Percentiles rank a stretch among this genome's conserved stretches.
phyloP scores from a whole-genome alignment of 2,329 filamentous ascomycete species.

The Cladophialophora exuberans region DNA sequence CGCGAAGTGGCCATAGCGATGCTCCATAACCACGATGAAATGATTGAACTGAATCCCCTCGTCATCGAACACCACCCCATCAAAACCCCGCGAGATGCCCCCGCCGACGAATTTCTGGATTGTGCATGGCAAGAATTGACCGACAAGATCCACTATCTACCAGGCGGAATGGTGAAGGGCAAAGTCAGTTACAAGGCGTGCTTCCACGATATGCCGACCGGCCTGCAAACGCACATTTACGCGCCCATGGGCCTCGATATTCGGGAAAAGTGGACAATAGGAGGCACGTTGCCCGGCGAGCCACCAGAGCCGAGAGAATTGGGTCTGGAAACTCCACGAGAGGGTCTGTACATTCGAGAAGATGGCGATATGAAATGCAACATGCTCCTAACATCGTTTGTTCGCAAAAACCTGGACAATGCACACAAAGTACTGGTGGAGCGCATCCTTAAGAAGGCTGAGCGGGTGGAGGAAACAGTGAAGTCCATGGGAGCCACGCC shows the following conservation, averaged over 20 bases:
- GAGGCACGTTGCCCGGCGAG: conserved; percentile 73
- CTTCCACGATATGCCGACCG: conserved; percentile 73
- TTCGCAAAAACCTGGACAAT: conserved; percentile 80
- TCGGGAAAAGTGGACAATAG: conserved; percentile 75
- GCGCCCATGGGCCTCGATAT: conserved; percentile 82
- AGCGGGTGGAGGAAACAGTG: conserved; percentile 40
- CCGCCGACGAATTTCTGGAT: conserved; percentile 67
- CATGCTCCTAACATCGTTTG: conserved; percentile 72
- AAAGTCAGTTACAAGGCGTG: conserved; percentile 78
- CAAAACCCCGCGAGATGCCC: conserved; percentile 66
- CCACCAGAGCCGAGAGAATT: conserved; percentile 66
- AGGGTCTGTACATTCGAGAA: conserved; percentile 80
- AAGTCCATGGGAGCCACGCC: conserved; percentile 26
- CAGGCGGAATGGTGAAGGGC: conserved; percentile 65
- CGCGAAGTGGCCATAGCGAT: conserved; percentile 73
- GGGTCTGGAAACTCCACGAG: conserved; percentile 65
- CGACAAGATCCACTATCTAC: conserved; percentile 76
- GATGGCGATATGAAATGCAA: conserved; percentile 85
- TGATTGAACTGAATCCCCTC: conserved; percentile 87
- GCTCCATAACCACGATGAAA: conserved; percentile 75
- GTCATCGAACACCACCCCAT: conserved; percentile 73
- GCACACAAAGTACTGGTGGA: conserved; percentile 73
- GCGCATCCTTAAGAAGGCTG: conserved; percentile 58
- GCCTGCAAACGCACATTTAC: conserved; percentile 81
- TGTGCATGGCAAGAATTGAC: conserved; percentile 79